Conservation (phyloP, 345 rosid genomes). For the Gossypioides kirkii region DNA sequence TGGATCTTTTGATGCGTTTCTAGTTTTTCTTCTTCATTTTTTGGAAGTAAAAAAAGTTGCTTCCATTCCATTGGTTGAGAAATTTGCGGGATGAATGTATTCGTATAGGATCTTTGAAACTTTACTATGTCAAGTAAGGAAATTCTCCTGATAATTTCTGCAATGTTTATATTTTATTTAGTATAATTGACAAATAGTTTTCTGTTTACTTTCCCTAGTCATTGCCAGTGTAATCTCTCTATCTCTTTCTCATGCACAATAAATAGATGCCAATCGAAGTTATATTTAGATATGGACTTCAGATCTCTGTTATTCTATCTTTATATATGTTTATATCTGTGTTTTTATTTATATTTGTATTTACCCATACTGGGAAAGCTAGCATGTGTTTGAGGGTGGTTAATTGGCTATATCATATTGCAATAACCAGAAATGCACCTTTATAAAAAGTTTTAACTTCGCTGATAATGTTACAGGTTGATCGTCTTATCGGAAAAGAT, state of each 20-base stretch:
- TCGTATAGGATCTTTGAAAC: background rate
- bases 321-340: background rate
- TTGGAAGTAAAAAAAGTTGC: background rate
- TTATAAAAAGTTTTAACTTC: background rate
- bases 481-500: slow-evolving; percentile 59
- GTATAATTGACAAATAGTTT: background rate
- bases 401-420: background rate
- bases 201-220: background rate
- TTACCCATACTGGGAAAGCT: background rate
- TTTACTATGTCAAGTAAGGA: background rate
- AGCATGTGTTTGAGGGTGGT: background rate
- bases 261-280: background rate
- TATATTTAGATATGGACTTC: background rate
- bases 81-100: background rate
- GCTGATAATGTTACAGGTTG: slow-evolving; percentile 47
- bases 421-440: background rate
- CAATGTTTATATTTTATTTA: background rate
- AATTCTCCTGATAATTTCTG: background rate
- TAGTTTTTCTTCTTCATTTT: background rate
- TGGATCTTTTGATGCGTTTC: background rate
- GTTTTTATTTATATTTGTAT: background rate
- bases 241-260: background rate
- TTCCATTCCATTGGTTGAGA: background rate
- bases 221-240: background rate
- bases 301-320: background rate